These are phyloP conservation scores for Boechera retrofracta DNA, from an alignment of 345 rosid species.

Conservation along the genomic window DNA sequence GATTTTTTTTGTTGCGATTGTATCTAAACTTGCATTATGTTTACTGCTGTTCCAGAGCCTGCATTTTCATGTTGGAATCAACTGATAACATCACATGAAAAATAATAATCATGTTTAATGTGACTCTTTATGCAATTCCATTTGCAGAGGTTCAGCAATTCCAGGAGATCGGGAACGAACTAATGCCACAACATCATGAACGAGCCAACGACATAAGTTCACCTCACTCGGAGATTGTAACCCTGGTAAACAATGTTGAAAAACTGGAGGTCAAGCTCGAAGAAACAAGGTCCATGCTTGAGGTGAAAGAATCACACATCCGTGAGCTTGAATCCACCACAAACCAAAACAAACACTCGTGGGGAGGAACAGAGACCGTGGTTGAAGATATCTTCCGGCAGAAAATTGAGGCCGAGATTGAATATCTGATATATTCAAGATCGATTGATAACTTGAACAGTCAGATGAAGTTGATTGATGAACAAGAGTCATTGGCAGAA, in stretches of 20 bases:
- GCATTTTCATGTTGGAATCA: slow-evolving; percentile 18
- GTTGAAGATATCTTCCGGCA: slow-evolving; percentile 68
- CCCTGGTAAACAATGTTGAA: slow-evolving; percentile 50
- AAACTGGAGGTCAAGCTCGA: slow-evolving; percentile 56
- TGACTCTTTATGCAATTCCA: slow-evolving; percentile 6
- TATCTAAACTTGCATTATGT: slow-evolving; percentile 7
- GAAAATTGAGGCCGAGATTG: slow-evolving; percentile 83
- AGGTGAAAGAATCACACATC: slow-evolving; percentile 58
- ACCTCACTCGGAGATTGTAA: slow-evolving; percentile 47
- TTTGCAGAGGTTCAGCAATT: slow-evolving; percentile 64
- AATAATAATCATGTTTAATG: background rate
- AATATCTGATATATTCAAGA: slow-evolving; percentile 59
- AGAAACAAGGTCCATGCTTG: slow-evolving; percentile 53
- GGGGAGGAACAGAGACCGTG: slow-evolving; percentile 50
- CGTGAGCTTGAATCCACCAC: slow-evolving; percentile 60
- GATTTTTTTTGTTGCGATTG: too few species aligned
- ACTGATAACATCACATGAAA: background rate
- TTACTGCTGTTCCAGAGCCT: background rate
- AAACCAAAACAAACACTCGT: slow-evolving; percentile 24
- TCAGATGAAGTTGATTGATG: slow-evolving; percentile 46
- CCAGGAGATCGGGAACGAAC: slow-evolving; percentile 56
- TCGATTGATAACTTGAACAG: slow-evolving; percentile 53
- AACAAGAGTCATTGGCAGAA: slow-evolving; percentile 50
- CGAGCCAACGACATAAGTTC: slow-evolving; percentile 46
- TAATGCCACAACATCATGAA: slow-evolving; percentile 38